A percentile compares a stretch with the other conserved stretches of the same genome.
These are phyloP conservation scores for Chaetomium sp. DNA, from an alignment of 2,329 filamentous ascomycete genomes.

Conservation along the genomic window DNA sequence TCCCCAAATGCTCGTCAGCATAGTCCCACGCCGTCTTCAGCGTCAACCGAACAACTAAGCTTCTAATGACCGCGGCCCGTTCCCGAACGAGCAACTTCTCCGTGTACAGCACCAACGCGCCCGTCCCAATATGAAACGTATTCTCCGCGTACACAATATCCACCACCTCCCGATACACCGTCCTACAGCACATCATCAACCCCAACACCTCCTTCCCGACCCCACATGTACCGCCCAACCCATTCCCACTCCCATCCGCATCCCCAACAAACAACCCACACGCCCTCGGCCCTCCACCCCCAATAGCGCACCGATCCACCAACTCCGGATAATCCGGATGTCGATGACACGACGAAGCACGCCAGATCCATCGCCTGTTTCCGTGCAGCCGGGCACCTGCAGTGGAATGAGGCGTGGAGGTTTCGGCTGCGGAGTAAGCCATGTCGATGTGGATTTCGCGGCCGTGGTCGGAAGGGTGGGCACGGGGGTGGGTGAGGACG, in stretches of 20 bases:
- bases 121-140: constrained; percentile 10
- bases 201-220: constrained; percentile 5
- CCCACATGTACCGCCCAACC: neutral
- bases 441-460: constrained; percentile 16
- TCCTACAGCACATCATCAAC: constrained; percentile 7
- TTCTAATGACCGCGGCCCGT: neutral
- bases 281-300: constrained; percentile 10
- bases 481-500: constrained; percentile 2
- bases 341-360: constrained; percentile 15
- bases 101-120: constrained; percentile 10
- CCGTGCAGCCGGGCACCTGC: neutral
- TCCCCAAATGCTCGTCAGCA: constrained; percentile 9
- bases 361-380: constrained; percentile 13
- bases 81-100: neutral
- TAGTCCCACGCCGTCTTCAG: constrained; percentile 8
- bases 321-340: constrained; percentile 2
- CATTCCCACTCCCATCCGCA: neutral
- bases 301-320: constrained; percentile 8
- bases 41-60: constrained; percentile 3
- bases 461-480: too few relatives aligned
- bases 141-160: constrained; percentile 13
- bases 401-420: constrained; percentile 13
- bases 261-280: neutral
- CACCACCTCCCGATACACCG: constrained; percentile 11
- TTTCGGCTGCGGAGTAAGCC: constrained; percentile 12